Evolutionary conservation across 371 early-diverging fungal genomes (phyloP).

Genomic region (Nematocida minor): DNA sequence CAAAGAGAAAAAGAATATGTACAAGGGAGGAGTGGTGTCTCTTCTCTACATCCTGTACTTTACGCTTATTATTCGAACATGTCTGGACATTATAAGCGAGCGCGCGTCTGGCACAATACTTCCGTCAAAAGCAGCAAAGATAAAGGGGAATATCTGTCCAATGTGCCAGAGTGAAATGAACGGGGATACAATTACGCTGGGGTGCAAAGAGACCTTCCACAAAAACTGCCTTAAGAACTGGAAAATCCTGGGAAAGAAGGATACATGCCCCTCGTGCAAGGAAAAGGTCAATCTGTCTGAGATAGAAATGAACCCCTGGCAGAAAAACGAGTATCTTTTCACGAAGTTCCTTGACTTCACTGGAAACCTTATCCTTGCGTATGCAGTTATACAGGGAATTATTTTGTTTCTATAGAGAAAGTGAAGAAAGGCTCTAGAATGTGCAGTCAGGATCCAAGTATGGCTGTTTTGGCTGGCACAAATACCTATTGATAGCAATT

Average conservation of each 20-base stretch:
- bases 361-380: slow-evolving; percentile 59
- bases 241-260: slow-evolving; percentile 83
- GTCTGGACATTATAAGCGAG: slow-evolving; percentile 55
- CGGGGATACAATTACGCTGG: slow-evolving; percentile 51
- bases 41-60: slow-evolving; percentile 60
- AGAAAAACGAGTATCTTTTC: slow-evolving; percentile 59
- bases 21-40: neutral
- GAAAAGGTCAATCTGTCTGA: slow-evolving; percentile 63
- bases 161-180: slow-evolving; percentile 11
- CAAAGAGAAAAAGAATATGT: neutral
- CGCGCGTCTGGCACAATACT: slow-evolving; percentile 40
- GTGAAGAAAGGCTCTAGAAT: too few relatives aligned
- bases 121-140: slow-evolving; percentile 23
- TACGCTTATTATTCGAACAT: slow-evolving; percentile 60
- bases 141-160: slow-evolving; percentile 26
- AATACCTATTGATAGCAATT: too few relatives aligned
- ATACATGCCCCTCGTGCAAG: slow-evolving; percentile 79
- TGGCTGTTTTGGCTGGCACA: too few relatives aligned
- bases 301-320: slow-evolving; percentile 54
- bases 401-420: slow-evolving; percentile 24
- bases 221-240: slow-evolving; percentile 83
- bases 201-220: slow-evolving; percentile 68
- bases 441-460: too few relatives aligned
- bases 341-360: slow-evolving; percentile 60
- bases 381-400: slow-evolving; percentile 50